Percentiles rank a stretch among this genome's conserved stretches.
Conservation (phyloP, 192 early-diverging fungal genomes). For the Backusella westeae region DNA sequence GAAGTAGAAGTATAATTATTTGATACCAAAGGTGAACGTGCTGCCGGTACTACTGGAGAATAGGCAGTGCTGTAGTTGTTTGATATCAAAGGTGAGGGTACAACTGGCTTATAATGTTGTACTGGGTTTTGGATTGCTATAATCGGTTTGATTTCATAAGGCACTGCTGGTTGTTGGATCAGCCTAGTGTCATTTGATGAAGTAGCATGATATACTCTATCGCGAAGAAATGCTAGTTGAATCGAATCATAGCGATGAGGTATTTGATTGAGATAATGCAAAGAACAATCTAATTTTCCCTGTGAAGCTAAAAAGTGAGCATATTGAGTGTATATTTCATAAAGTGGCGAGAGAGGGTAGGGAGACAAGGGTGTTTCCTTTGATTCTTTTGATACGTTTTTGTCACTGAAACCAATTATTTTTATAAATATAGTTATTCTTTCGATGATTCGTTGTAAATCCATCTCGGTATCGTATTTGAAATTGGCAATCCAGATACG, state of each 20-base stretch:
- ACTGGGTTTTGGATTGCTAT: neutral
- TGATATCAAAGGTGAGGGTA: neutral
- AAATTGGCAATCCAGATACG: slow-evolving; percentile 73
- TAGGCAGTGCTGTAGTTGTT: neutral
- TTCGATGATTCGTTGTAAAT: slow-evolving; percentile 78
- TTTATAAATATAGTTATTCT: slow-evolving; percentile 91
- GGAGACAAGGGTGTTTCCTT: slow-evolving; percentile 17
- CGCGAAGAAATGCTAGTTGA: slow-evolving; percentile 62
- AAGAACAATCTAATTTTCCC: slow-evolving; percentile 71
- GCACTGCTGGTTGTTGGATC: neutral
- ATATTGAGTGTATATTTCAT: slow-evolving; percentile 86
- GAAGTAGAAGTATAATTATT: neutral
- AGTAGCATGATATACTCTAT: slow-evolving; percentile 59
- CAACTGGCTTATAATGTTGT: neutral
- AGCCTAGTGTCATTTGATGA: neutral
- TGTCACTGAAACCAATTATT: slow-evolving; percentile 88
- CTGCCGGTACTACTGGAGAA: neutral
- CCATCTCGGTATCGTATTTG: slow-evolving; percentile 40
- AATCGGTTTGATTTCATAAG: neutral
- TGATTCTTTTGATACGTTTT: slow-evolving; percentile 45
- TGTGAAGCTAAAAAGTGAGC: slow-evolving; percentile 73
- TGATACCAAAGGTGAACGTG: neutral
- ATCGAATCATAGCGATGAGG: slow-evolving; percentile 52
- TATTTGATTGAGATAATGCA: slow-evolving; percentile 73
- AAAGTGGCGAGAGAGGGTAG: slow-evolving; percentile 49